Evolutionary conservation across 257 asterid species (phyloP).

Genomic region (Jaltomata sinuosa): DNA sequence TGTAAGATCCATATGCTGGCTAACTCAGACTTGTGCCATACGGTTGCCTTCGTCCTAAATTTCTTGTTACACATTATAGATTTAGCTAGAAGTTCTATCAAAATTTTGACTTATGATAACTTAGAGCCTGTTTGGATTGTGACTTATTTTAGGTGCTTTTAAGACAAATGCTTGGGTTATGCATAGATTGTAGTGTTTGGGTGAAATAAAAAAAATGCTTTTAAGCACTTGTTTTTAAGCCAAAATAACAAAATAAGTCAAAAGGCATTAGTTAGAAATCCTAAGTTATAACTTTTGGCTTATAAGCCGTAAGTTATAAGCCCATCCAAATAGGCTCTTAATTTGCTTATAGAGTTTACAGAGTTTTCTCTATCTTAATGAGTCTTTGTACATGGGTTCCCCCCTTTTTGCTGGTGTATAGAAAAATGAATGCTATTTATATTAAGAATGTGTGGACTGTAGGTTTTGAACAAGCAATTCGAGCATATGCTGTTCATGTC

Average conservation of each 20-base stretch:
- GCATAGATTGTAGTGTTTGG: too few species aligned
- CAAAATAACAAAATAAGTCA: too few species aligned
- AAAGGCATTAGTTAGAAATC: too few species aligned
- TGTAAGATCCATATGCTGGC: not conserved
- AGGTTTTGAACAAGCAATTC: slow-evolving; percentile 95
- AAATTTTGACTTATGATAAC: not conserved
- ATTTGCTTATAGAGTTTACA: not conserved
- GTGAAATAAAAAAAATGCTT: too few species aligned
- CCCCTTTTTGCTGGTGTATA: not conserved
- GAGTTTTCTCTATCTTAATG: not conserved
- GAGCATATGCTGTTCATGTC: slow-evolving; percentile 68
- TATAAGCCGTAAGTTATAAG: too few species aligned
- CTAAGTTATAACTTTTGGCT: too few species aligned
- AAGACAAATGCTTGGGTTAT: too few species aligned
- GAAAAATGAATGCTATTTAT: not conserved
- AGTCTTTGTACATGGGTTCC: not conserved
- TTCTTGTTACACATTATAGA: not conserved
- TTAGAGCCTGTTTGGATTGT: too few species aligned
- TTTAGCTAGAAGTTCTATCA: not conserved
- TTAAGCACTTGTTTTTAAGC: too few species aligned
- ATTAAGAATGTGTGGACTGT: not conserved
- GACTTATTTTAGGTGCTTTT: too few species aligned
- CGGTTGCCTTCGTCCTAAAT: not conserved
- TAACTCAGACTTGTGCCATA: not conserved
- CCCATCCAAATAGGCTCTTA: too few species aligned